Conservation (phyloP, 2,329 filamentous ascomycete genomes). For the Beauveria bassiana region DNA sequence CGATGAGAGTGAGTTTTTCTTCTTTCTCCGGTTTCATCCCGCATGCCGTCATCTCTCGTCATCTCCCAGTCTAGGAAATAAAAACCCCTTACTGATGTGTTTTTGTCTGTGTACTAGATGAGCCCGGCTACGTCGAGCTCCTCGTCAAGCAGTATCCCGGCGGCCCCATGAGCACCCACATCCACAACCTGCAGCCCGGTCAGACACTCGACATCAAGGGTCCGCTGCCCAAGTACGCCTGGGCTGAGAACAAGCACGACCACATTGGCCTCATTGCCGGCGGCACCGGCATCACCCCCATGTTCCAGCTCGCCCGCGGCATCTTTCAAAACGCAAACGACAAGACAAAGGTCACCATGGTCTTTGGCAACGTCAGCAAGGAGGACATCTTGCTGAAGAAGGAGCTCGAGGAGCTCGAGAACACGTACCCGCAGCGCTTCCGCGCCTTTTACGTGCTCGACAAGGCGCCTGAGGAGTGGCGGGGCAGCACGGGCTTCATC, state of each 20-base stretch:
- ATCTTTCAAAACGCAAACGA: slow-evolving; percentile 96
- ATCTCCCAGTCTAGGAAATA: no score
- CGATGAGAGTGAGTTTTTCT: slow-evolving; percentile 59
- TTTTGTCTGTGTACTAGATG: slow-evolving; percentile 40
- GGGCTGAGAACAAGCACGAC: slow-evolving; percentile 85
- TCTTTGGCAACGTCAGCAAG: slow-evolving; percentile 86
- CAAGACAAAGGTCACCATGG: slow-evolving; percentile 93
- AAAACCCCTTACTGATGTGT: not conserved
- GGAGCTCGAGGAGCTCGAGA: slow-evolving; percentile 81
- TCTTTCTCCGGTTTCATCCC: not conserved
- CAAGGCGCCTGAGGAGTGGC: slow-evolving; percentile 73
- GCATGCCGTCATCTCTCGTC: no score
- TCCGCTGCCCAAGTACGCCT: slow-evolving; percentile 87
- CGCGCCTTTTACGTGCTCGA: slow-evolving; percentile 90
- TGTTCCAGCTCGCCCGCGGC: slow-evolving; percentile 86
- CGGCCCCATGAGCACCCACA: slow-evolving; percentile 84
- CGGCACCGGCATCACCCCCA: slow-evolving; percentile 93
- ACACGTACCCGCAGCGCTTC: slow-evolving; percentile 92
- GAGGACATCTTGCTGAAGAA: slow-evolving; percentile 86
- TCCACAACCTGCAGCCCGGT: slow-evolving; percentile 75
- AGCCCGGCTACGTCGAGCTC: slow-evolving; percentile 75
- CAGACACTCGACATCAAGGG: slow-evolving; percentile 89
- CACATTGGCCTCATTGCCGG: slow-evolving; percentile 86
- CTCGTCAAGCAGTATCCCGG: slow-evolving; percentile 86
- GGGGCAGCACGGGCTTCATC: slow-evolving; percentile 70